Base-by-base conservation (phyloP, 345 rosid species). In the Arabidopsis suecica region DNA sequence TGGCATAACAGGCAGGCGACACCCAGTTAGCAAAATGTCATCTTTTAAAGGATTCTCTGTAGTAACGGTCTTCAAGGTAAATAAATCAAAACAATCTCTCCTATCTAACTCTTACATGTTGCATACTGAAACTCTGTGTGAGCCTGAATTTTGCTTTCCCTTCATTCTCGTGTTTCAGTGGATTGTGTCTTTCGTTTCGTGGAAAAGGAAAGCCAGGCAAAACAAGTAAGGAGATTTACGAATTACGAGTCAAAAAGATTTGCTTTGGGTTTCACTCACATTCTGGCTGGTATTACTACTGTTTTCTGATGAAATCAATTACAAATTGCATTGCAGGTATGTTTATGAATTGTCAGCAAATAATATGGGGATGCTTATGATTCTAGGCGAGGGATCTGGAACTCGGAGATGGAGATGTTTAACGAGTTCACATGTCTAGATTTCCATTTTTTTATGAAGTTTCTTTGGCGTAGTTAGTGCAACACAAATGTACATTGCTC, bases 291-390 rank as follows among this genome's bases (percentile, higher is more conserved):
- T 53, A 16, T 45, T 25, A 69, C 33, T 25, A 69, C 33, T 53
- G 50, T 3, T 50, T 60, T 51, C 56, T 69, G 42, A 70, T 62
- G 65, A 28, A 55, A 12, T 41, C 36, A 18, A 2, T 44, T 9
- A 18, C 18, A 36, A 53, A 60, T 32, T 69, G 54, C 47, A 74
- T 9, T 47, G 66, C 77, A 92, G 98, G 85, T 86, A 87, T 64
- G 57, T 80, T 65, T 88, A 78, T 60, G 88, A 90, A 38, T 60
- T 86, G 60, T 77, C 98, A 59, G 83, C 91, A 50, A 83, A 79
- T 73, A 85, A 87, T n/a, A 80, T 58, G 59, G 99, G 99, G 76
- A 84, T 91, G 93, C 85, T 89, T 40, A 82, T 93, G 93, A 86
- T 93, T 40, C 79, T 96, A 54, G 99, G 93, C 56, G 89, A 87